Base-by-base conservation (phyloP, 2,329 filamentous ascomycete genomes). In the Paracoccidioides lutzii region DNA sequence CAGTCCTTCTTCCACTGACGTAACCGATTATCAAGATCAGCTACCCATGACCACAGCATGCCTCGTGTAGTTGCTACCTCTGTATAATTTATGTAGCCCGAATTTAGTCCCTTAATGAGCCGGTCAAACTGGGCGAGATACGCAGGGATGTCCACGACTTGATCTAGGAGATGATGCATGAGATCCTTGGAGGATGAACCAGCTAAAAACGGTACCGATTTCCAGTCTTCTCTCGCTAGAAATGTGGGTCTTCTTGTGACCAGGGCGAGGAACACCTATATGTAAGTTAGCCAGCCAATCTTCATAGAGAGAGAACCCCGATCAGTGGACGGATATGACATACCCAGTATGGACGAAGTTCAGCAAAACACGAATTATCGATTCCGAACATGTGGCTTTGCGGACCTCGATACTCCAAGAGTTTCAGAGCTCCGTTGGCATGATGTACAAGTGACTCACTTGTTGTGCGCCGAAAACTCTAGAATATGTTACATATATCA, bases 301-400 rank as follows among this genome's bases (percentile, higher is more conserved):
- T 35, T 15, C 14, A n/a, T 53, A 22, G 41, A 53, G 40, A 12
- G n/a, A 37, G 22, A 30, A 15, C 22, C 10, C 28, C 8, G 3
- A 42, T 50, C 7, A 22, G 45, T 5, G 10, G 33, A n/a, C 9
- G 4, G 2, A 14, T 22, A 2, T 7, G 44, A 58, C 65, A 54
- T 63, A 71, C 69, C 69, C 69, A 71, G 52, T 71, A 72, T 10
- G 70, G 69, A 30, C 70, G 65, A 30, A 72, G 60, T 50, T 72
- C 70, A 2, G 68, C 68, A 48, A 69, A 72, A 5, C 71, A 54
- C 3, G 69, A 58, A 61, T 72, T 69, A 50, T 72, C 70, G 2
- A 72, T 67, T 1, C 70, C 70, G 56, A 69, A 67, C 52, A 71
- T 67, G 57, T 72, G 70, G 40, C 67, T 70, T 51, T 71, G 68